Base-by-base conservation (phyloP, 257 asterid species). In the Gentiana macrophylla region DNA sequence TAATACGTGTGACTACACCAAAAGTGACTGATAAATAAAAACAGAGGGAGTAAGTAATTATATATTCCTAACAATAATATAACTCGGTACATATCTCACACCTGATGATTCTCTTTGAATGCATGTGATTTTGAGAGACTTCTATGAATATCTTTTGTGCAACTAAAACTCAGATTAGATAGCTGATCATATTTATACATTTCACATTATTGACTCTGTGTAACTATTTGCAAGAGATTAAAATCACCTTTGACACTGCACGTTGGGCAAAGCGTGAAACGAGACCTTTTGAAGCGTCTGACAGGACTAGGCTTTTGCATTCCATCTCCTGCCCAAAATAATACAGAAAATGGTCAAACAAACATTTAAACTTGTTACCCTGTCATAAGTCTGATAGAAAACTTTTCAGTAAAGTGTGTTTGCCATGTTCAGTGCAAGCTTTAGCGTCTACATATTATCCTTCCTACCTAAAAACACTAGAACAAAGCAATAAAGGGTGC, bases 241-340 rank as follows among this genome's bases (percentile, higher is more conserved):
- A 50, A 11, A 59, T 47, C 79, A 92, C 99, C 99, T 92, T 88
- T 11, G 81, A 62, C 44, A 95, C 82, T 61, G 89, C 72, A 71
- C 97, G 80, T 72, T 83, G 97, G 59, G 97, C 70, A 59, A 92
- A 88, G 75, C 80, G 70, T 92, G 97, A 68, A n/a, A 88, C 88
- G 47, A 92, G 93, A 72, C 91, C 97, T 77, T 74, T 92, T 15
- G 94, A 76, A 8, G 94, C 72, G 72, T 80, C 84, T 57, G 89
- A 68, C 53, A 70, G 57, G 51, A 88, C 84, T 37, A 92, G 74
- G 74, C 79, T 77, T 67, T 76, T 78, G 66, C 80, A 83, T 35
- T 71, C 80, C 59, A 69, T 73, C 68, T 88, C 97, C 97, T 88
- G 85, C 71, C 65, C 68, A 70, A 61, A 55, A 61, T 13, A 32